phyloP scores from a whole-genome alignment of 78 protist genomes.

The slime mould (Dictyostelium discoideum) region dicty_2.7 NC_007091.3:4100501-4101000 shows the following conservation, averaged over 20 bases:
- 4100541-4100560: no score
- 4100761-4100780: background rate
- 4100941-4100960: background rate
- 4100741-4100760: background rate
- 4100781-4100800: background rate
- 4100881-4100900: background rate
- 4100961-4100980: background rate
- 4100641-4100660: background rate
- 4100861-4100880: background rate
- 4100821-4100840: background rate
- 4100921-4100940: background rate
- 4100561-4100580: background rate
- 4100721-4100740: background rate
- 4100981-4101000: background rate
- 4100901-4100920: constrained; percentile 11
- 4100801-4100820: constrained; percentile 16
- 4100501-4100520: no score
- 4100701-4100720: background rate
- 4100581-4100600: background rate
- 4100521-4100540: no score
- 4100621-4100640: constrained; percentile 1
- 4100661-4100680: background rate
- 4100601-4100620: background rate
- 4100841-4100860: background rate
- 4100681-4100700: background rate